Base-by-base conservation (phyloP, 2,329 filamentous ascomycete species). In the Trichophyton rubrum region DNA sequence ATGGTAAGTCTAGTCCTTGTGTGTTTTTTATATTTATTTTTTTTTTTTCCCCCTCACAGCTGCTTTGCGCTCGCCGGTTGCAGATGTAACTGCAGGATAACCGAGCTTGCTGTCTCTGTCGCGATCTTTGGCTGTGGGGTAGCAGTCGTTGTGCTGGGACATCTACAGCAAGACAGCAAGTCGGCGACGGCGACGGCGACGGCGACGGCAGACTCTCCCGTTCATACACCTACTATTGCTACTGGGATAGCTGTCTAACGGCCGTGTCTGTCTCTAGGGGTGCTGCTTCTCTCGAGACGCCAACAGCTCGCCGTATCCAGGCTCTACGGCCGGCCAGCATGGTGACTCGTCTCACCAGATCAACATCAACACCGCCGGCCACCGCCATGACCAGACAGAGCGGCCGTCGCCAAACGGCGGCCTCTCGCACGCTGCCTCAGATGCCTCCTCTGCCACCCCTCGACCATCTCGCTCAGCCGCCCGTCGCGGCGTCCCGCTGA, bases 221-320 rank as follows among this genome's bases (percentile, higher is more conserved):
- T 47, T n/a, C 24, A n/a, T 45, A 7, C 3, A 45, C 6, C 11
- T 17, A 17, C 3, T 40, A 17, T n/a, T 17, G 3, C 40, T 15
- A 17, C n/a, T 43, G 40, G 49, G 5, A 40, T 0, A 20, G 11
- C 9, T 56, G 11, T 2, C 53, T 40, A 22, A 57, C 55, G 15
- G 30, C 6, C 27, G 13, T 15, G 24, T 20, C 15, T 58, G 4
- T 45, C n/a, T 59, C 6, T 60, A 76, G 74, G 74, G 74, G 66
- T 76, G 73, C 67, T 75, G 73, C 65, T 67, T 71, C 57, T 76
- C 72, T 68, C 73, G 68, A 69, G 68, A 71, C 64, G 62, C 66
- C 59, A 57, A 66, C 59, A 65, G 66, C 61, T 58, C 66, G 40
- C 66, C 66, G 15, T 66, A 70, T 62, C 55, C 67, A n/a, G 61